Percentiles rank a stretch among this genome's conserved stretches.
These are phyloP conservation scores for Rhizophagus sp. DNA, from an alignment of 192 early-diverging fungal genomes.

Conservation along the genomic window DNA sequence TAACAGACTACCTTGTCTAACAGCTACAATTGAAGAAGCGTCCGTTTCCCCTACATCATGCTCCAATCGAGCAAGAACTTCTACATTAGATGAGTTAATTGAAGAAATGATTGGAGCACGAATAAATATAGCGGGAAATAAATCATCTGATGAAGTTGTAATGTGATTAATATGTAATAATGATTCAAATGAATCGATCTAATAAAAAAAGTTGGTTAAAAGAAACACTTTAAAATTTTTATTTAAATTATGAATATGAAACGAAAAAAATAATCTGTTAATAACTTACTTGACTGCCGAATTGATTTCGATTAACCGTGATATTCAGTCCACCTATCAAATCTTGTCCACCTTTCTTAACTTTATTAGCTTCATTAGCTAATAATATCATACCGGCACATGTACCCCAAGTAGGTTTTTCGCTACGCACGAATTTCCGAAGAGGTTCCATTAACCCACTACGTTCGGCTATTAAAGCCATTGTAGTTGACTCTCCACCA, in stretches of 20 bases:
- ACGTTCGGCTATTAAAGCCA: conserved; percentile 90
- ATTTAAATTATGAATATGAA: not conserved
- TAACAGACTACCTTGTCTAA: conserved; percentile 81
- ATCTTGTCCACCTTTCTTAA: conserved; percentile 86
- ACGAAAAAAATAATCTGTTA: not conserved
- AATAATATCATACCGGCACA: conserved; percentile 97
- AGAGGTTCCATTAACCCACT: conserved; percentile 78
- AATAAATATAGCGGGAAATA: conserved; percentile 84
- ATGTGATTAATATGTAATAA: conserved; percentile 57
- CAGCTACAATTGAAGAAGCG: conserved; percentile 79
- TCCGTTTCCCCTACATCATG: conserved; percentile 54
- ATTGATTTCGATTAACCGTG: conserved; percentile 89
- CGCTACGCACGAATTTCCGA: conserved; percentile 67
- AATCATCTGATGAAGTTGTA: conserved; percentile 39
- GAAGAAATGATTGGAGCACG: conserved; percentile 88
- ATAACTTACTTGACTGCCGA: conserved; percentile 73
- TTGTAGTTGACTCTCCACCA: conserved; percentile 93
- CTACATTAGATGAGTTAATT: conserved; percentile 62
- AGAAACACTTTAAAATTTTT: not conserved
- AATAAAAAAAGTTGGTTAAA: not conserved
- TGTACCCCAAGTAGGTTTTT: conserved; percentile 87
- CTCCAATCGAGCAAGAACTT: conserved; percentile 72
- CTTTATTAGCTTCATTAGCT: conserved; percentile 67
- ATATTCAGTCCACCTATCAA: conserved; percentile 82
- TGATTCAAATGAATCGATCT: conserved; percentile 83